Evolutionary conservation across 257 asterid species (phyloP).

Genomic region (Coffea eugenioides): DNA sequence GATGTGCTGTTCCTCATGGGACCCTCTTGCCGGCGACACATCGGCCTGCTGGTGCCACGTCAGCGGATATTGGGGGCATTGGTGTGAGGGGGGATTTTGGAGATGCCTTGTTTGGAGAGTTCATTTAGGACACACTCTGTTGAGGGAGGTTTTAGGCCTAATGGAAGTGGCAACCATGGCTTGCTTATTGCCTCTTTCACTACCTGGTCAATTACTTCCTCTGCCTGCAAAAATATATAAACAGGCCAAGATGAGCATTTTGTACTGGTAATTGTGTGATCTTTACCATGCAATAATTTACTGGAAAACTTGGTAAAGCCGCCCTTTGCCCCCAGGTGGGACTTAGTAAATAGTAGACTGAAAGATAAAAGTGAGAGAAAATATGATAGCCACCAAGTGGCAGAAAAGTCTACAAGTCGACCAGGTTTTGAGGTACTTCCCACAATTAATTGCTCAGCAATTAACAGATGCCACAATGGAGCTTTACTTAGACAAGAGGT

Average conservation of each 20-base stretch:
- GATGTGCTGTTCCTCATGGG: neutral
- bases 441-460: neutral
- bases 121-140: conserved; percentile 43
- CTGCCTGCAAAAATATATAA: conserved; percentile 30
- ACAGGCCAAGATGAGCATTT: neutral
- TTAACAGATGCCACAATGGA: neutral
- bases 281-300: no score
- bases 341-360: neutral
- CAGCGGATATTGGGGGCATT: conserved; percentile 9
- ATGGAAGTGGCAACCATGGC: conserved; percentile 51
- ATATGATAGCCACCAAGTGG: neutral
- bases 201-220: conserved; percentile 42
- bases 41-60: neutral
- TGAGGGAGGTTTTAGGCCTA: conserved; percentile 49
- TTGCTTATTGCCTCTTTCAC: conserved; percentile 46
- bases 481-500: neutral
- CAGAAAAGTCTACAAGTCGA: neutral
- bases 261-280: neutral
- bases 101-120: conserved; percentile 45
- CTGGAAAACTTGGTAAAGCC: neutral
- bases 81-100: conserved; percentile 30
- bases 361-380: neutral
- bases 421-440: neutral
- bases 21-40: neutral
- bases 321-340: no score